Evolutionary conservation across 768 basidiomycete species (phyloP).

Genomic region (Naganishia vishniacii): DNA sequence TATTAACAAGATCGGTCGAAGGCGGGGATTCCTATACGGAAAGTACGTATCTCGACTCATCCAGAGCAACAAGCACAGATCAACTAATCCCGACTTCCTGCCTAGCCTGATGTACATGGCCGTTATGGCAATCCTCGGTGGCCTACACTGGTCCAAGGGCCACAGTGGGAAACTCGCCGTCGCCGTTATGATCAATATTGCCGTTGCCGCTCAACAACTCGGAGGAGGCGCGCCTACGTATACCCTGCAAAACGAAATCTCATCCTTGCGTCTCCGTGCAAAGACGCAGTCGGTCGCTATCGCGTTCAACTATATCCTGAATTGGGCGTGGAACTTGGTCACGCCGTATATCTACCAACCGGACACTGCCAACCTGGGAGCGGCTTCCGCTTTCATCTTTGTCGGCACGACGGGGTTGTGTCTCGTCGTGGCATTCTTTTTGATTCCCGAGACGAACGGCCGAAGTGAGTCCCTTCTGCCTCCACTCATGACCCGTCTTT

Average conservation of each 20-base stretch:
- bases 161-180: conserved; percentile 4
- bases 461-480: conserved; percentile 27
- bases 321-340: conserved; percentile 13
- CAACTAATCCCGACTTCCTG: too few species aligned
- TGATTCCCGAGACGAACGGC: conserved; percentile 26
- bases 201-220: conserved; percentile 24
- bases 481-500: neutral
- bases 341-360: conserved; percentile 25
- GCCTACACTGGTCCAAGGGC: conserved; percentile 16
- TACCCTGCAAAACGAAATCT: conserved; percentile 25
- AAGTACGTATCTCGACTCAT: conserved; percentile 21
- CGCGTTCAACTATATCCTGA: conserved; percentile 20
- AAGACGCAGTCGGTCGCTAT: conserved; percentile 27
- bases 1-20: conserved; percentile 12
- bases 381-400: conserved; percentile 24
- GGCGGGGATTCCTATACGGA: conserved; percentile 15
- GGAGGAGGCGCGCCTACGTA: conserved; percentile 22
- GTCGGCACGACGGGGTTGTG: conserved; percentile 23
- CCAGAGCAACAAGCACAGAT: too few species aligned
- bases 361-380: conserved; percentile 20
- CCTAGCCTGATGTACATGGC: conserved; percentile 11
- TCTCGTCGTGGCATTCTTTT: conserved; percentile 21
- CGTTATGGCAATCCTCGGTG: conserved; percentile 13
- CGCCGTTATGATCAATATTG: conserved; percentile 25
- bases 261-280: conserved; percentile 24